Percentiles rank a stretch among this genome's conserved stretches.
Conservation (phyloP, 2,329 filamentous ascomycete genomes). For the Ophiostoma novo-ulmi region DNA sequence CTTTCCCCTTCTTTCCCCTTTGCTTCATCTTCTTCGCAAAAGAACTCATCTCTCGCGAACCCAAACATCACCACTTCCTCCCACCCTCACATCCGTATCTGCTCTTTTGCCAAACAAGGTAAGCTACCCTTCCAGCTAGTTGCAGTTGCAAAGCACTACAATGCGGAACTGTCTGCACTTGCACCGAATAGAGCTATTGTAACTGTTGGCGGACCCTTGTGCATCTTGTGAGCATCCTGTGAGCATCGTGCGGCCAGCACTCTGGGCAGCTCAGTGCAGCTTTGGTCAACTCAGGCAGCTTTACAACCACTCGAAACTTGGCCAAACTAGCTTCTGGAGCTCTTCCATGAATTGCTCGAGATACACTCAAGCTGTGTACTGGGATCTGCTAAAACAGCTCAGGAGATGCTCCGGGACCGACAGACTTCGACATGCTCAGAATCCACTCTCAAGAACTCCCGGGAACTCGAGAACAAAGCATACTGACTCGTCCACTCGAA, state of each 20-base stretch:
- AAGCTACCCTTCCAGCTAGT: conserved; percentile 18
- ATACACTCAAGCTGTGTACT: background rate
- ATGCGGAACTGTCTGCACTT: conserved; percentile 4
- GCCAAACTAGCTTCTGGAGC: background rate
- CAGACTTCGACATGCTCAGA: background rate
- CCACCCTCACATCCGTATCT: conserved; percentile 13
- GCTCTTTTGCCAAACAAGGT: conserved; percentile 22
- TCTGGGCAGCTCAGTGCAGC: background rate
- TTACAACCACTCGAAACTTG: background rate
- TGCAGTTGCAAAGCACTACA: conserved; percentile 4
- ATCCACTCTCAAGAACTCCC: background rate
- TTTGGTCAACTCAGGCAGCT: background rate
- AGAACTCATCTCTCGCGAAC: conserved; percentile 13
- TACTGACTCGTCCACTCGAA: conserved; percentile 16
- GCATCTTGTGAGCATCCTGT: background rate
- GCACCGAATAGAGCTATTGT: background rate
- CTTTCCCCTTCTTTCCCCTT: conserved; percentile 16
- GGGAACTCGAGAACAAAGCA: background rate
- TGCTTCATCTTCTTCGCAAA: conserved; percentile 17
- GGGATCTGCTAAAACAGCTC: background rate
- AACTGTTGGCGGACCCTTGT: background rate
- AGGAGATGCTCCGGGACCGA: background rate
- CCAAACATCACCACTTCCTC: conserved; percentile 9
- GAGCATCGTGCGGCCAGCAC: background rate
- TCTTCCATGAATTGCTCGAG: background rate